A percentile compares a stretch with the other conserved stretches of the same genome.
phyloP scores from a whole-genome alignment of 2,329 filamentous ascomycete species.

The Dactylellina leptospora region DNA sequence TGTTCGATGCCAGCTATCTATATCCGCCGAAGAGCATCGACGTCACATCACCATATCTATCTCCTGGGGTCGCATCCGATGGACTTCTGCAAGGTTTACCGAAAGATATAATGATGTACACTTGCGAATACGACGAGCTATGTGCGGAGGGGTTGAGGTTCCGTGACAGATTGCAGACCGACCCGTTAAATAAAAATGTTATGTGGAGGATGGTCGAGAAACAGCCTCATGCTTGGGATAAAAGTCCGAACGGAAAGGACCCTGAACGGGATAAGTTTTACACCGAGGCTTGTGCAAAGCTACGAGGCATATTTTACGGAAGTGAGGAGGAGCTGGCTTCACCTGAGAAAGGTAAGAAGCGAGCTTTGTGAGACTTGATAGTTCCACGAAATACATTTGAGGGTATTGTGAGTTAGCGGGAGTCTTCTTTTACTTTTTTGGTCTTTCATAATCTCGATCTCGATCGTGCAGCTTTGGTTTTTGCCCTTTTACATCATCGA shows the following conservation, averaged over 20 bases:
- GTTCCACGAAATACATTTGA: not conserved
- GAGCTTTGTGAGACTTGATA: conserved; percentile 50
- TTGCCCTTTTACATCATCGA: not conserved
- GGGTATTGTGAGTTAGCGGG: conserved; percentile 45
- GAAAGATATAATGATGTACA: conserved; percentile 67
- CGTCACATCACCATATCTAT: conserved; percentile 66
- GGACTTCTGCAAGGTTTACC: conserved; percentile 65
- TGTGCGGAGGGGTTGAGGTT: conserved; percentile 70
- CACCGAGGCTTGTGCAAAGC: conserved; percentile 65
- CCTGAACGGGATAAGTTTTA: conserved; percentile 67
- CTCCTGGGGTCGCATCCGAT: conserved; percentile 68
- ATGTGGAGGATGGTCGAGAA: conserved; percentile 68
- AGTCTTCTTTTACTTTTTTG: conserved; percentile 23
- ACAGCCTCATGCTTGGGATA: conserved; percentile 73
- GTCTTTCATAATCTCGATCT: not conserved
- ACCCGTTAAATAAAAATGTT: conserved; percentile 67
- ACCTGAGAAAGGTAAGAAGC: conserved; percentile 54
- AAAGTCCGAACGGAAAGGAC: conserved; percentile 69
- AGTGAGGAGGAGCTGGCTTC: conserved; percentile 54
- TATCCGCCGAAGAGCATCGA: conserved; percentile 63
- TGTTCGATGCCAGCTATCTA: conserved; percentile 72
- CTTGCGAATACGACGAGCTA: conserved; percentile 74
- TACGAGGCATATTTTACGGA: conserved; percentile 63
- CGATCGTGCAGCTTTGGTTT: conserved; percentile 1
- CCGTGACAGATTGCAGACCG: conserved; percentile 66